Conservation (phyloP, 768 basidiomycete species). For the Lyophyllum atratum region DNA sequence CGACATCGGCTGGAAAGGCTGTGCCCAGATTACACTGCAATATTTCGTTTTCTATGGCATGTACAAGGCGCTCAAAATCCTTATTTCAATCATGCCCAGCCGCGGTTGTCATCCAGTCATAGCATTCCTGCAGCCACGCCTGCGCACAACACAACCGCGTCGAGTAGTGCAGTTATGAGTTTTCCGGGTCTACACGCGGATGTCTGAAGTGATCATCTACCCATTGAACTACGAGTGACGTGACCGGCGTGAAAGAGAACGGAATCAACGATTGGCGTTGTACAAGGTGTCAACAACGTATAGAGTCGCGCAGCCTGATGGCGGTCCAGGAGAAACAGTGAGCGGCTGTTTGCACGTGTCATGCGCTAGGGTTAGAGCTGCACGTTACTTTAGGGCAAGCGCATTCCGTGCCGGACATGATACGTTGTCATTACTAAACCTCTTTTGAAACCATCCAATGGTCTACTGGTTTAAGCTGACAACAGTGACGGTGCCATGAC, state of each 20-base stretch:
- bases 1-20: constrained; percentile 57
- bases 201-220: constrained; percentile 55
- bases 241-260: constrained; percentile 29
- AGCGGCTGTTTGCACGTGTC: too few relatives aligned
- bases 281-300: too few relatives aligned
- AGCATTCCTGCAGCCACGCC: constrained; percentile 81
- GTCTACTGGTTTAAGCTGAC: too few relatives aligned
- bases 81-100: constrained; percentile 45
- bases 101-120: constrained; percentile 58
- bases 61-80: constrained; percentile 52
- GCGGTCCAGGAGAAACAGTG: too few relatives aligned
- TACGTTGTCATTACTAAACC: too few relatives aligned
- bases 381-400: too few relatives aligned
- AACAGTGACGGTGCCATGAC: too few relatives aligned
- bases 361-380: too few relatives aligned
- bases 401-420: too few relatives aligned
- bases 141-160: constrained; percentile 26
- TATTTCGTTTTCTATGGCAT: constrained; percentile 63
- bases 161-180: background rate
- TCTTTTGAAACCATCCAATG: too few relatives aligned
- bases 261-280: too few relatives aligned
- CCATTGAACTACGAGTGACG: constrained; percentile 49
- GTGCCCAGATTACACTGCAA: constrained; percentile 78
- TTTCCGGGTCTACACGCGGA: constrained; percentile 65
- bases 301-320: too few relatives aligned